phyloP scores from a whole-genome alignment of 441 rosid species.

The Gossypium schwendimanii region DNA sequence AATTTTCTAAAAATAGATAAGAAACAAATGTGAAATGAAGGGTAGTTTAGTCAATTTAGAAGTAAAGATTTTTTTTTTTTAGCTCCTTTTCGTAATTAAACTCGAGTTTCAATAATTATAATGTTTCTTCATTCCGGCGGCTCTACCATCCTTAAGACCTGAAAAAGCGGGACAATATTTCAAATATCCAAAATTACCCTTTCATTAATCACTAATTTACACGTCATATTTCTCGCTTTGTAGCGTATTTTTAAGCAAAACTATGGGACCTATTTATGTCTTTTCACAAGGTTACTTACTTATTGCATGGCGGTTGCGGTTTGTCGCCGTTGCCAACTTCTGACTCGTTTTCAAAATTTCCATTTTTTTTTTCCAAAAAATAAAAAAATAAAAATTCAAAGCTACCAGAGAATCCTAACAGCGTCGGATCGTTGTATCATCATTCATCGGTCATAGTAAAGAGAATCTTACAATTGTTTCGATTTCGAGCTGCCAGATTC shows the following conservation, averaged over 20 bases:
- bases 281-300: constrained; percentile 15
- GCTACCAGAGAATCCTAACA: constrained; percentile 8
- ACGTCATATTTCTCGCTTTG: not conserved
- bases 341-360: not conserved
- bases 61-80: no score
- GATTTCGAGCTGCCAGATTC: constrained; percentile 15
- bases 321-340: not conserved
- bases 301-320: constrained; percentile 13
- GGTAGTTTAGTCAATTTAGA: no score
- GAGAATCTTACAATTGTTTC: not conserved
- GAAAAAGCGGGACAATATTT: not conserved
- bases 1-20: no score
- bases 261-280: not conserved
- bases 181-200: constrained; percentile 8
- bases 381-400: not conserved
- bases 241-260: not conserved
- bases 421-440: constrained; percentile 12
- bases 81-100: not conserved
- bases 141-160: not conserved
- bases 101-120: not conserved
- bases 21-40: no score
- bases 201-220: not conserved
- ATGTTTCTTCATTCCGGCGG: not conserved
- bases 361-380: not conserved
- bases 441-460: not conserved